These are phyloP conservation scores for Chlamydomonas applanata DNA, from an alignment of 139 green algal species.

Conservation along the genomic window DNA sequence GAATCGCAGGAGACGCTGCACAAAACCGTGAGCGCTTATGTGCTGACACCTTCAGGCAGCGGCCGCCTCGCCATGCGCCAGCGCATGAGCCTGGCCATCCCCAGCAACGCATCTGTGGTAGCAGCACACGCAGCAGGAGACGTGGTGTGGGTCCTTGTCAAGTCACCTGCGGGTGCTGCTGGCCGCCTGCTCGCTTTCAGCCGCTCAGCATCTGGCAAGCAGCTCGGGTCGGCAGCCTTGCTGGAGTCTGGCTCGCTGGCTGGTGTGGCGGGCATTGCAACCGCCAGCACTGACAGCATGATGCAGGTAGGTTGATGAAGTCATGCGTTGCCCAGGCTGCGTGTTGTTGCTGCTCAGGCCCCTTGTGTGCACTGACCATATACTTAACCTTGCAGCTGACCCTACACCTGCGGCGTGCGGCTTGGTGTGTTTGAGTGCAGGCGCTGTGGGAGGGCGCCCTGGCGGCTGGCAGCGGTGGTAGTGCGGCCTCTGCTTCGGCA, in stretches of 20 bases:
- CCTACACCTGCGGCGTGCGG: too few species aligned
- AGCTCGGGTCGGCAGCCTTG: not conserved
- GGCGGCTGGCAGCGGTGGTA: not conserved
- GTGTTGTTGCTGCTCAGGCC: too few species aligned
- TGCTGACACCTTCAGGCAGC: not conserved
- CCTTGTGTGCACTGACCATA: too few species aligned
- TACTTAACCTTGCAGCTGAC: too few species aligned
- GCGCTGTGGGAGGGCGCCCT: conserved; percentile 31
- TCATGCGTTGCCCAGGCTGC: too few species aligned
- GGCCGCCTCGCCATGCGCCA: not conserved
- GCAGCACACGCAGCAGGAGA: conserved; percentile 19
- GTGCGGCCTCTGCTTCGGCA: not conserved
- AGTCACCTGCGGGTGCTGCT: not conserved
- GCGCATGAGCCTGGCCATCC: not conserved
- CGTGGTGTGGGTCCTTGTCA: conserved; percentile 24
- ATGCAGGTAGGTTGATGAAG: conserved; percentile 3
- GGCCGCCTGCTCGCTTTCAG: conserved; percentile 16
- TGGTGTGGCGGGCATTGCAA: not conserved
- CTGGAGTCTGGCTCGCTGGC: conserved; percentile 5
- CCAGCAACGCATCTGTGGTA: not conserved
- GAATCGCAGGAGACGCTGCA: conserved; percentile 17
- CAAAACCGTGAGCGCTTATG: conserved; percentile 10
- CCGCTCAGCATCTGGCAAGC: not conserved
- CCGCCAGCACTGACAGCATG: not conserved
- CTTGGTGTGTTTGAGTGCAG: conserved; percentile 7